Evolutionary conservation across 1,284 basidiomycete species (phyloP).

Genomic region (Ustilago nuda): DNA sequence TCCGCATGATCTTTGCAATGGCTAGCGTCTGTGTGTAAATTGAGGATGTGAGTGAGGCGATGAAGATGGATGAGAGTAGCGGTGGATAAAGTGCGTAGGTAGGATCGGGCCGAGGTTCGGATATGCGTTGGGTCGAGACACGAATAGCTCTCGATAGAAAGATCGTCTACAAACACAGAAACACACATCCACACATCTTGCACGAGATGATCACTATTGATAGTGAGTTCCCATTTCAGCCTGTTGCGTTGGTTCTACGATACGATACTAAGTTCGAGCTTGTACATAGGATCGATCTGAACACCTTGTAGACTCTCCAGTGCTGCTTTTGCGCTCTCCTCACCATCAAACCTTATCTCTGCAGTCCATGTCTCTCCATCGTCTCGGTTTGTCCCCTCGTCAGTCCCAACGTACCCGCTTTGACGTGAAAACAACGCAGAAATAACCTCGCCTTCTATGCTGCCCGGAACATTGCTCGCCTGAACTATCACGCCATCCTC

Average conservation of each 20-base stretch:
- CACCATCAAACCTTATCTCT: conserved; percentile 77
- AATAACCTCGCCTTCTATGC: conserved; percentile 9
- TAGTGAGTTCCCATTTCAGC: not conserved
- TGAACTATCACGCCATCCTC: conserved; percentile 32
- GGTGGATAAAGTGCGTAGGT: no score
- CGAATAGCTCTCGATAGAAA: no score
- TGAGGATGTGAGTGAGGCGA: no score
- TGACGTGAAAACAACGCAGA: conserved; percentile 15
- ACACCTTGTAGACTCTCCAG: conserved; percentile 83
- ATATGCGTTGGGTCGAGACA: no score
- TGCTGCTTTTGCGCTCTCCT: conserved; percentile 79
- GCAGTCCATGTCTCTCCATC: conserved; percentile 74
- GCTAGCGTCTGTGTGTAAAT: not conserved
- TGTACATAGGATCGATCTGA: conserved; percentile 77
- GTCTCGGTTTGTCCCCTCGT: not conserved
- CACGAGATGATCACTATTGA: not conserved
- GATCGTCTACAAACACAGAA: no score
- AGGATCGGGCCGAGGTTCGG: no score
- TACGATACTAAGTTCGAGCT: conserved; percentile 10
- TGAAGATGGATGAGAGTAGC: no score
- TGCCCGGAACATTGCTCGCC: conserved; percentile 79
- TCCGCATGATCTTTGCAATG: not conserved
- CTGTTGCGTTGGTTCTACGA: not conserved
- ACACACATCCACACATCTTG: not conserved
- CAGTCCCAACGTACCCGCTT: not conserved